Percentiles rank a stretch among this genome's conserved stretches.
Evolutionary conservation across 495 filamentous ascomycete genomes (phyloP).

Genomic region (Parathielavia hyrcaniae): DNA sequence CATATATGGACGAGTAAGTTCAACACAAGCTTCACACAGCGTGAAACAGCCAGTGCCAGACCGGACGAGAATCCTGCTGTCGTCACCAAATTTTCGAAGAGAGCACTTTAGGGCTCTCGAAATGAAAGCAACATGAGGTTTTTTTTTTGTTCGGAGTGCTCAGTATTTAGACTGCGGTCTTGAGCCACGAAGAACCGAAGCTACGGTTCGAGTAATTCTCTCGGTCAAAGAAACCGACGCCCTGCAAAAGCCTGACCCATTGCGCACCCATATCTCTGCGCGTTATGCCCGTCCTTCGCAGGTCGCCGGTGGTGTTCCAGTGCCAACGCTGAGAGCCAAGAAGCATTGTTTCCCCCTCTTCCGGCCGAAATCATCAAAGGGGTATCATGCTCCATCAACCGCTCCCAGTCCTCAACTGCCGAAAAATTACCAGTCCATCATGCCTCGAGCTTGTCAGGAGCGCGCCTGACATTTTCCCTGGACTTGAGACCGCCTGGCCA

Average conservation of each 20-base stretch:
- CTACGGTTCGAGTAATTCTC: conserved; percentile 17
- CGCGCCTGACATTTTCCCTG: conserved; percentile 13
- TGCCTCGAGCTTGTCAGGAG: conserved; percentile 8
- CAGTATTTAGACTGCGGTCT: conserved; percentile 26
- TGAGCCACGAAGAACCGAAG: conserved; percentile 25
- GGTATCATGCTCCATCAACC: conserved; percentile 37
- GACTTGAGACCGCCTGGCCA: conserved; percentile 22
- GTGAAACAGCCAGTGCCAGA: too few relatives aligned
- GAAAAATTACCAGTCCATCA: conserved; percentile 44
- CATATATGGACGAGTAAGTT: too few relatives aligned
- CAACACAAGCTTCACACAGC: too few relatives aligned
- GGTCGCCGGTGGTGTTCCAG: conserved; percentile 26
- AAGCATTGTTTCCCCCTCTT: conserved; percentile 26
- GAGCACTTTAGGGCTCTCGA: neutral
- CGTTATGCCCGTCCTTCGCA: conserved; percentile 15
- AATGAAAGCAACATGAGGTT: conserved; percentile 30
- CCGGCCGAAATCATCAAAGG: conserved; percentile 30
- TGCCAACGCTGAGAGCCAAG: conserved; percentile 27
- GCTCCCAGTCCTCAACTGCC: conserved; percentile 35
- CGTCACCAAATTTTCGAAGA: neutral
- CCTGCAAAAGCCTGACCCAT: conserved; percentile 28
- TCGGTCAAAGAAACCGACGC: conserved; percentile 19
- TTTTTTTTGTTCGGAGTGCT: conserved; percentile 39
- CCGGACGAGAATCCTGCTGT: too few relatives aligned
- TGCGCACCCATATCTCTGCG: conserved; percentile 16